These are phyloP conservation scores for Letharia columbiana DNA, from an alignment of 495 filamentous ascomycete genomes.

Conservation along the genomic window DNA sequence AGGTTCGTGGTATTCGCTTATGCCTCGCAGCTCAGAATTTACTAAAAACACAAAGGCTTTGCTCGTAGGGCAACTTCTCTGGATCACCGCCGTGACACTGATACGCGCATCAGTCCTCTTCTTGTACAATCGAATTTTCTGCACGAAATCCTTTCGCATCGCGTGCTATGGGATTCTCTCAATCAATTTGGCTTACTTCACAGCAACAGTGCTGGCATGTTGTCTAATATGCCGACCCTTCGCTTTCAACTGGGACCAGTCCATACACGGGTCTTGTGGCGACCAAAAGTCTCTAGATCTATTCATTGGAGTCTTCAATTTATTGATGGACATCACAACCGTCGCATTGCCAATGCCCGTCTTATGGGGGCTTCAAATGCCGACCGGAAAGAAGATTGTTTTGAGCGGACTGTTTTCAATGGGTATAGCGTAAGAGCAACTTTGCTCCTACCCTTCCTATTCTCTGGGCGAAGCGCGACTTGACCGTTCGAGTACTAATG, in stretches of 20 bases:
- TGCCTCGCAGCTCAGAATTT: not conserved
- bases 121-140: slow-evolving; percentile 37
- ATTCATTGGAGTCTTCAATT: slow-evolving; percentile 28
- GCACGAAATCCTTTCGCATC: slow-evolving; percentile 27
- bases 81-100: slow-evolving; percentile 26
- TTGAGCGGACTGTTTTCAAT: slow-evolving; percentile 22
- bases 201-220: slow-evolving; percentile 24
- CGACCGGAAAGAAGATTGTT: slow-evolving; percentile 28
- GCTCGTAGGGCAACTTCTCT: slow-evolving; percentile 24
- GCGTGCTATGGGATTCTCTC: slow-evolving; percentile 27
- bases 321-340: slow-evolving; percentile 33
- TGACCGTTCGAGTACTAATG: not conserved
- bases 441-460: not conserved
- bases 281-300: slow-evolving; percentile 29
- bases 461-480: not conserved
- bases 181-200: slow-evolving; percentile 18
- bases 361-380: slow-evolving; percentile 35
- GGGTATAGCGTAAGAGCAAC: slow-evolving; percentile 15
- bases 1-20: not conserved
- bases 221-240: slow-evolving; percentile 35
- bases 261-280: slow-evolving; percentile 25
- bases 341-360: slow-evolving; percentile 37
- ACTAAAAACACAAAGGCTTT: not conserved
- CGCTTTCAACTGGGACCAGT: slow-evolving; percentile 28
- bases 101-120: slow-evolving; percentile 35